These are phyloP conservation scores for Anacardium occidentale DNA, from an alignment of 345 rosid genomes.

Conservation along the genomic window DNA sequence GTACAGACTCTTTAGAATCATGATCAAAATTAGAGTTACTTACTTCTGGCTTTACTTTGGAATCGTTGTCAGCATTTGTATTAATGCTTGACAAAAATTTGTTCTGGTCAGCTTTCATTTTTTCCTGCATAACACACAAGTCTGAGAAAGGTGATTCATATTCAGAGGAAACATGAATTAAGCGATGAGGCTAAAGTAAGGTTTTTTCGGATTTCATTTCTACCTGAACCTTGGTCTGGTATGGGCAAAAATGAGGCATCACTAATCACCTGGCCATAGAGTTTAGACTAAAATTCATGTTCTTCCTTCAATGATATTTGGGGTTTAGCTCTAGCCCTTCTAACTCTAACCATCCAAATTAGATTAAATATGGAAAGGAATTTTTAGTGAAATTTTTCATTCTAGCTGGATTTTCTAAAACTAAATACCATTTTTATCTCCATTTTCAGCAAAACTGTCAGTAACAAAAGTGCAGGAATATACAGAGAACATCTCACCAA, in stretches of 20 bases:
- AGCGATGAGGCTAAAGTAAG: slow-evolving; percentile 4
- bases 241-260: slow-evolving; percentile 3
- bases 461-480: neutral
- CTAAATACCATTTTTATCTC: neutral
- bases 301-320: neutral
- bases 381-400: neutral
- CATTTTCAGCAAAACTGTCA: neutral
- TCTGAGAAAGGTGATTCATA: slow-evolving; percentile 23
- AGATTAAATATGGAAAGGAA: neutral
- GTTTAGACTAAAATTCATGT: neutral
- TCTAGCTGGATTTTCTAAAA: neutral
- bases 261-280: neutral
- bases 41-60: slow-evolving; percentile 45
- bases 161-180: neutral
- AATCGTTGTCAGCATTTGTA: slow-evolving; percentile 45
- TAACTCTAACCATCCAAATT: neutral
- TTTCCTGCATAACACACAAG: slow-evolving; percentile 58
- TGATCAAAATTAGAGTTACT: slow-evolving; percentile 37
- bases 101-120: slow-evolving; percentile 94
- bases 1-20: slow-evolving; percentile 39
- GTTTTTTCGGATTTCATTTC: slow-evolving; percentile 2
- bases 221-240: neutral
- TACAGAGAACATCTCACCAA: slow-evolving; percentile 53
- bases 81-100: slow-evolving; percentile 72
- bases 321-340: neutral